Percentiles rank a stretch among this genome's conserved stretches.
phyloP scores from a whole-genome alignment of 371 early-diverging fungal genomes.

The Apophysomyces variabilis region DNA sequence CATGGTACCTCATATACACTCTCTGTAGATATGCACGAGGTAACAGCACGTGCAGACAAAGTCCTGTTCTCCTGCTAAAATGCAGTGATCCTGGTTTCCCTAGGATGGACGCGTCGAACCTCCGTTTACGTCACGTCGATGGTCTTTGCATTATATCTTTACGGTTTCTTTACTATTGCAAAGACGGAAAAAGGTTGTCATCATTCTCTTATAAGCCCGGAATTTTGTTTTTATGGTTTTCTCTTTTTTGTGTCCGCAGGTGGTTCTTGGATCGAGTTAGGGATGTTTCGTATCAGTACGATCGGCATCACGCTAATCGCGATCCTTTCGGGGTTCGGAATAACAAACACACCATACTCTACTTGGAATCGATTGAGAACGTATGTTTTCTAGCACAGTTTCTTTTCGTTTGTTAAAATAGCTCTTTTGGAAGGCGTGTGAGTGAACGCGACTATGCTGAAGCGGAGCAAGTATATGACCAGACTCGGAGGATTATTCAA shows the following conservation, averaged over 20 bases:
- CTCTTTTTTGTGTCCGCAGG: neutral
- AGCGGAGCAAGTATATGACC: slow-evolving; percentile 44
- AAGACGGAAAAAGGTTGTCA: slow-evolving; percentile 18
- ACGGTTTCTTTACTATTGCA: slow-evolving; percentile 72
- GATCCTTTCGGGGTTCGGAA: slow-evolving; percentile 92
- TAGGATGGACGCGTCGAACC: slow-evolving; percentile 35
- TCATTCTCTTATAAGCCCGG: neutral
- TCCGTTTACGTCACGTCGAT: slow-evolving; percentile 44
- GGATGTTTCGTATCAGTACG: slow-evolving; percentile 82
- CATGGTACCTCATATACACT: slow-evolving; percentile 76
- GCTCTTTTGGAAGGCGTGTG: slow-evolving; percentile 21
- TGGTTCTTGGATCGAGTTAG: slow-evolving; percentile 59
- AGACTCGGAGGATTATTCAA: slow-evolving; percentile 33
- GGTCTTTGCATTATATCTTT: slow-evolving; percentile 68
- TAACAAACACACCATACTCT: slow-evolving; percentile 88
- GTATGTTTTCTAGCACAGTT: neutral
- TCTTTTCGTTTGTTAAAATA: neutral
- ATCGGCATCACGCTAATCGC: slow-evolving; percentile 94
- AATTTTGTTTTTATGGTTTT: neutral
- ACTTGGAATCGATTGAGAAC: slow-evolving; percentile 35
- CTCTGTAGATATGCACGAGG: slow-evolving; percentile 55
- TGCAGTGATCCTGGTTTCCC: slow-evolving; percentile 35
- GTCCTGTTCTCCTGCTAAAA: slow-evolving; percentile 16
- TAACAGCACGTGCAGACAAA: slow-evolving; percentile 4
- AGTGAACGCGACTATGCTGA: slow-evolving; percentile 37